Percentiles rank a stretch among this genome's conserved stretches.
phyloP scores from a whole-genome alignment of 2,329 filamentous ascomycete species.

The Fusarium coicis region DNA sequence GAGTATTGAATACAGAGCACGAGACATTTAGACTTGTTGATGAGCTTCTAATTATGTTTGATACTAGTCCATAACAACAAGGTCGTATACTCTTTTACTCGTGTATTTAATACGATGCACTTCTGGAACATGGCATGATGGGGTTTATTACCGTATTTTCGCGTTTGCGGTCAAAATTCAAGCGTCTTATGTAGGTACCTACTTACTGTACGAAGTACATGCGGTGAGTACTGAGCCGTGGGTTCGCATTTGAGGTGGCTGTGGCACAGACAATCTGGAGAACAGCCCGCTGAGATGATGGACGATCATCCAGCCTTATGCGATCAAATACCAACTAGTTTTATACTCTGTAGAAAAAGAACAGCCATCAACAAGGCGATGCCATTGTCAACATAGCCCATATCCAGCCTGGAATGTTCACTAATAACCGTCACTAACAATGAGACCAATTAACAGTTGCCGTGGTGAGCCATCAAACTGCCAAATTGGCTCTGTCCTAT shows the following conservation, averaged over 20 bases:
- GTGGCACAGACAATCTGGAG: conserved; percentile 3
- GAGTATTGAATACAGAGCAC: neutral
- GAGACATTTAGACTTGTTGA: neutral
- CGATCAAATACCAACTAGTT: conserved; percentile 1
- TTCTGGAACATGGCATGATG: neutral
- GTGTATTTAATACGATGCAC: neutral
- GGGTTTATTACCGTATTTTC: neutral
- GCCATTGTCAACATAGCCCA: neutral
- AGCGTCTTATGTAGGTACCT: too few relatives aligned
- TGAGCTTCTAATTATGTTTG: neutral
- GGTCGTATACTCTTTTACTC: neutral
- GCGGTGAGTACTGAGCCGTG: conserved; percentile 15
- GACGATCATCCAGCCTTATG: conserved; percentile 24
- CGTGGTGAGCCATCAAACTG: conserved; percentile 6
- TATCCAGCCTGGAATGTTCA: neutral
- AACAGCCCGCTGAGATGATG: neutral
- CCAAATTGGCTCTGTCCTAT: conserved; percentile 29
- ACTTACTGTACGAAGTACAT: neutral
- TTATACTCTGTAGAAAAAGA: neutral
- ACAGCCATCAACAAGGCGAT: neutral
- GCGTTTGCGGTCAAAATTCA: conserved; percentile 13
- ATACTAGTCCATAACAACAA: neutral
- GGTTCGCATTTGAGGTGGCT: conserved; percentile 1
- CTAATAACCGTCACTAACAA: neutral
- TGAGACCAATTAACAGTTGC: conserved; percentile 1